phyloP scores from a whole-genome alignment of 1,284 basidiomycete species.

The Cryptococcus sp. region DNA sequence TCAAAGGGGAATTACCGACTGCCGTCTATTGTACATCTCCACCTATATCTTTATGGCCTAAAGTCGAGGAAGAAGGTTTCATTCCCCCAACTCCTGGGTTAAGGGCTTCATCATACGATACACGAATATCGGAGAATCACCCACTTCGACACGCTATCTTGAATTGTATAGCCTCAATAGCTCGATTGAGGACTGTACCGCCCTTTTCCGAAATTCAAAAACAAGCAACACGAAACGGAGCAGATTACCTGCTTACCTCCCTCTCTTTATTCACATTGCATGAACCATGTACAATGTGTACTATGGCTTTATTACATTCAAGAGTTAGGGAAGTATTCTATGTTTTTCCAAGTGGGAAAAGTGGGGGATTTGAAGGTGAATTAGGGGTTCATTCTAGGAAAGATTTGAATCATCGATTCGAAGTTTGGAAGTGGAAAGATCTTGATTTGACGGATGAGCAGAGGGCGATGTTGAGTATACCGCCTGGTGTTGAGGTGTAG shows the following conservation, averaged over 20 bases:
- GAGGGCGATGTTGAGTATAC: constrained; percentile 11
- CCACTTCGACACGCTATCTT: constrained; percentile 78
- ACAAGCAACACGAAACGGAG: constrained; percentile 55
- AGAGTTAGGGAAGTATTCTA: constrained; percentile 80
- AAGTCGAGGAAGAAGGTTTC: constrained; percentile 49
- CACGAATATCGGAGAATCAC: constrained; percentile 61
- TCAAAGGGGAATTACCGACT: constrained; percentile 66
- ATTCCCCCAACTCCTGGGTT: constrained; percentile 48
- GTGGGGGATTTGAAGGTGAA: constrained; percentile 49
- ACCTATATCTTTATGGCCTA: constrained; percentile 50
- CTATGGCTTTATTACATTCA: constrained; percentile 88
- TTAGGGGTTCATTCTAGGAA: constrained; percentile 67
- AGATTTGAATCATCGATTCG: constrained; percentile 77
- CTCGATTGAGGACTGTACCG: constrained; percentile 52
- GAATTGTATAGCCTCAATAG: constrained; percentile 62
- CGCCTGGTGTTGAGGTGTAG: constrained; percentile 15
- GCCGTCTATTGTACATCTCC: constrained; percentile 68
- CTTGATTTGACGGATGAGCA: constrained; percentile 21
- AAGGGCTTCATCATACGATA: constrained; percentile 58
- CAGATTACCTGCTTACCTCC: constrained; percentile 78
- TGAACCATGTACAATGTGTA: constrained; percentile 93
- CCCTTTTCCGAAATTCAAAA: constrained; percentile 39
- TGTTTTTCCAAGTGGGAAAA: constrained; percentile 52
- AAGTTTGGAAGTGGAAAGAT: constrained; percentile 52
- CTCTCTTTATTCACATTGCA: constrained; percentile 80